Evolutionary conservation across 2,329 filamentous ascomycete genomes (phyloP).

Genomic region (Mollisiaceae sp.): DNA sequence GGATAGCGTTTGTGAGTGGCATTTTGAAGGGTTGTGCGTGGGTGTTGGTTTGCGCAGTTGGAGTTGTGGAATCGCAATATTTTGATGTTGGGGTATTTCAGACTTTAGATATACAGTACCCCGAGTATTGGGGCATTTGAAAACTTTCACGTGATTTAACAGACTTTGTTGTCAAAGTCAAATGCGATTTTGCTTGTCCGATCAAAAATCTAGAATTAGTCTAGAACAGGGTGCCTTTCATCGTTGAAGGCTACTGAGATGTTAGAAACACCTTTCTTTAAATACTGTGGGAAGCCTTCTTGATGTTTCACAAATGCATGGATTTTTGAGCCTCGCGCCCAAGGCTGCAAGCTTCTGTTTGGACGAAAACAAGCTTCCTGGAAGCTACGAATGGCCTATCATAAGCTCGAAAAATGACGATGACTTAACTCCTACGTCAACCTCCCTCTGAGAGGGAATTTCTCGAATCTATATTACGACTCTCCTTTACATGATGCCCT

Average conservation of each 20-base stretch:
- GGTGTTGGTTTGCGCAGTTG: conserved; percentile 1
- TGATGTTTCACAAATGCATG: not conserved
- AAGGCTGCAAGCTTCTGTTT: conserved; percentile 24
- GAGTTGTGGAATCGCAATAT: conserved; percentile 6
- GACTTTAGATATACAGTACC: not conserved
- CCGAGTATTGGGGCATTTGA: not conserved
- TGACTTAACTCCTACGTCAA: conserved; percentile 17
- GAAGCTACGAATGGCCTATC: conserved; percentile 17
- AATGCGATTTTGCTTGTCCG: not conserved
- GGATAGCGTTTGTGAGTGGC: conserved; percentile 37
- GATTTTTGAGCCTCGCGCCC: conserved; percentile 32
- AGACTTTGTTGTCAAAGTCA: not conserved
- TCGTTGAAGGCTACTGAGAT: not conserved
- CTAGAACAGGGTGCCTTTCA: too few relatives aligned
- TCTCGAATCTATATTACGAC: conserved; percentile 1
- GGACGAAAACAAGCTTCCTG: conserved; percentile 1
- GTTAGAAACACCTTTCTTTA: not conserved
- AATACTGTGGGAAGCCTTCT: not conserved
- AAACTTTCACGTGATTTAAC: not conserved
- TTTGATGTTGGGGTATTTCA: conserved; percentile 1
- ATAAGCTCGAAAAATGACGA: conserved; percentile 20
- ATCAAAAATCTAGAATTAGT: not conserved
- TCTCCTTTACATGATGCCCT: conserved; percentile 21
- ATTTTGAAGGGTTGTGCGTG: conserved; percentile 31
- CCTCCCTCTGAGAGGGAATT: conserved; percentile 25